phyloP scores from a whole-genome alignment of 2,329 filamentous ascomycete genomes.

The Alternaria ethzedia region DNA sequence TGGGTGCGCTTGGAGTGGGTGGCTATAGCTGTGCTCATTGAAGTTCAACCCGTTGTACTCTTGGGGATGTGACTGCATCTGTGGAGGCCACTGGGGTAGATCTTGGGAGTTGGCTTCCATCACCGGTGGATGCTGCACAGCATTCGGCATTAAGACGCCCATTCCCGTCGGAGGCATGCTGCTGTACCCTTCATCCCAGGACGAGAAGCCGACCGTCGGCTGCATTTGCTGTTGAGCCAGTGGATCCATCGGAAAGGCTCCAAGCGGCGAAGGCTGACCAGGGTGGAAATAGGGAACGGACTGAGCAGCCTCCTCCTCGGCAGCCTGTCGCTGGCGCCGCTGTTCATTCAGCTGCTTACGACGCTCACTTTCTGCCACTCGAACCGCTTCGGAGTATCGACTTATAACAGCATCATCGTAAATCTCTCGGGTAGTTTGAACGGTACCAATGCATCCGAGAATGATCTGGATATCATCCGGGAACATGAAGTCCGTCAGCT shows the following conservation, averaged over 20 bases:
- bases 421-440: not conserved
- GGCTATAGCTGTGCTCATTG: not conserved
- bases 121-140: not conserved
- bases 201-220: not conserved
- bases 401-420: conserved; percentile 2
- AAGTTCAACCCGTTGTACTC: not conserved
- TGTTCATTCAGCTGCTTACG: not conserved
- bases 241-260: not conserved
- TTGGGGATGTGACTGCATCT: not conserved
- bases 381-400: not conserved
- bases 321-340: not conserved
- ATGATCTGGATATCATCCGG: conserved; percentile 28
- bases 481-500: conserved; percentile 16
- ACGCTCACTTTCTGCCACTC: not conserved
- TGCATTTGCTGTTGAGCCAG: not conserved
- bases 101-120: not conserved
- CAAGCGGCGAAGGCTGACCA: not conserved
- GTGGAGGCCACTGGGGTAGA: not conserved
- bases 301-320: not conserved
- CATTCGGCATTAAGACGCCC: not conserved
- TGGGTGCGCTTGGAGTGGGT: not conserved
- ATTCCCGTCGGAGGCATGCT: not conserved
- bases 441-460: conserved; percentile 14
- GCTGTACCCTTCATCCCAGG: not conserved
- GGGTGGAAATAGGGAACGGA: not conserved